phyloP scores from a whole-genome alignment of 2,329 filamentous ascomycete species.

The Alternaria sp. region DNA sequence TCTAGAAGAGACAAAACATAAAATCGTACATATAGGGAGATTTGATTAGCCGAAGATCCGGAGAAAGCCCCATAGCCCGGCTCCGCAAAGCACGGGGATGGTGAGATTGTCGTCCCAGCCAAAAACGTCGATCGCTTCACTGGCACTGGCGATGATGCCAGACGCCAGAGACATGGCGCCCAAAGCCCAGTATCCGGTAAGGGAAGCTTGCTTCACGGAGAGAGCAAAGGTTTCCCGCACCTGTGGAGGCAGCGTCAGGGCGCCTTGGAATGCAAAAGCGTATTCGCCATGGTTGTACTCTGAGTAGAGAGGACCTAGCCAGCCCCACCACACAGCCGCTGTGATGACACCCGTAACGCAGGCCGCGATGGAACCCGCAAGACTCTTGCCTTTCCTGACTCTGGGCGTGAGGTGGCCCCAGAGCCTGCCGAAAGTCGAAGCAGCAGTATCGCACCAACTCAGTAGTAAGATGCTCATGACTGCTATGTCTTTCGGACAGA shows the following conservation, averaged over 20 bases:
- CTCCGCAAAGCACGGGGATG: conserved; percentile 87
- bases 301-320: conserved; percentile 67
- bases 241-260: conserved; percentile 70
- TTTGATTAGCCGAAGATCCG: conserved; percentile 71
- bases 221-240: conserved; percentile 68
- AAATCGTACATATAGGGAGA: not conserved
- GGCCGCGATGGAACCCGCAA: conserved; percentile 86
- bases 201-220: conserved; percentile 62
- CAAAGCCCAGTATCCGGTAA: conserved; percentile 76
- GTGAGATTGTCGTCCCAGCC: conserved; percentile 98
- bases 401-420: conserved; percentile 89
- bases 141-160: conserved; percentile 85
- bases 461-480: conserved; percentile 88
- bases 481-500: conserved; percentile 91
- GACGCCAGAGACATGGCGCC: conserved; percentile 83
- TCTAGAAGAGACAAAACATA: conserved; percentile 13
- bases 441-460: conserved; percentile 97
- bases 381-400: conserved; percentile 84
- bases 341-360: conserved; percentile 82
- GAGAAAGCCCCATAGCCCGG: conserved; percentile 90
- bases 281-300: conserved; percentile 53
- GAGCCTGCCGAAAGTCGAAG: conserved; percentile 88
- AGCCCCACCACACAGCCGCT: conserved; percentile 87
- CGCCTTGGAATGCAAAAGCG: conserved; percentile 81
- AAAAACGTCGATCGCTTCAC: conserved; percentile 89